Evolutionary conservation across 306 rosid genomes (phyloP), one percentile per base, ranked within the genome.

Genomic region (Vigna trinervia): DNA sequence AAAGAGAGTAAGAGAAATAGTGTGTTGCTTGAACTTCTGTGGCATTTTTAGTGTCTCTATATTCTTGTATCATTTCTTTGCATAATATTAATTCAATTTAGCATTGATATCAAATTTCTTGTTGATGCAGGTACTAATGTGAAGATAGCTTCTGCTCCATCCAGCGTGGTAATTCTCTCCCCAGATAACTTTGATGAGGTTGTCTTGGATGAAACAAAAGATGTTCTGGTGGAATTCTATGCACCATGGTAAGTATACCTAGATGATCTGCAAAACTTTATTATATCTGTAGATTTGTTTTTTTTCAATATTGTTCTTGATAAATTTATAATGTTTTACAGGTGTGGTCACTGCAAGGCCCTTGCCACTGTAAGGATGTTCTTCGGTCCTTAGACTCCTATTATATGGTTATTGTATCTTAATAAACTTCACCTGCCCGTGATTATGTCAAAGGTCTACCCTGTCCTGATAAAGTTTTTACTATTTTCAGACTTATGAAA

Each of bases 311-410:
- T 26, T 66, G 34, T 78, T 30, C 26, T 38, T 58, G 28, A 63
- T 50, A 19, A 56, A 63, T 12, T 56, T 57, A 68, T 30, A 51
- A 43, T 72, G 19, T 69, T 38, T 90, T 82, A 47, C 80, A 95
- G 98, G 98, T 95, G 98, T 76, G 93, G 96, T 80, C 98, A 95
- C 76, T 95, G 98, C 91, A 90, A 95, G 84, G 77, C 84, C 75
- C 96, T 95, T 84, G 96, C 97, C 81, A 85, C 94, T 45, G 97
- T 95, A 89, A 88, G 96, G n/a, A 75, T 57, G 6, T 64, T 82
- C 38, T 68, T 13, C 30, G 46, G 23, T 71, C 47, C 82, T 67
- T 65, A 28, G 39, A 43, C 20, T 75, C 47, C 80, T 69, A 20
- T 10, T 12, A 45, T 78, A 10, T 70, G 39, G 13, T n/a, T 69